Conservation (phyloP, 345 rosid genomes). For the Excoecaria agallocha region DNA sequence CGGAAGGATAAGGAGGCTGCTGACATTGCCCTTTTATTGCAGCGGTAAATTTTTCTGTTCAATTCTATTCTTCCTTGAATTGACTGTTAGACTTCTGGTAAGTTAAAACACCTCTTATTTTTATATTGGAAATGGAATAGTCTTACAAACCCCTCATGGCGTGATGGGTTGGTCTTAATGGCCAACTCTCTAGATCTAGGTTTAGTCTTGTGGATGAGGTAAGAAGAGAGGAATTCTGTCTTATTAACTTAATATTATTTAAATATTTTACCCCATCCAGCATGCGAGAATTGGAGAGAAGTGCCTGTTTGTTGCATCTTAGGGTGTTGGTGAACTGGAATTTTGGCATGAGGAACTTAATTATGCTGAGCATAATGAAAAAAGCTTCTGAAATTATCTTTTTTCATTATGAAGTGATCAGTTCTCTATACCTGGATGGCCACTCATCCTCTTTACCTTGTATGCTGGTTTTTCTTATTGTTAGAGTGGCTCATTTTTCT, state of each 20-base stretch:
- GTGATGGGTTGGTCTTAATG: no score
- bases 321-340: background rate
- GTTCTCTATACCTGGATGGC: background rate
- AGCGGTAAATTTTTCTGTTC: constrained; percentile 47
- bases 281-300: background rate
- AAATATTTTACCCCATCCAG: background rate
- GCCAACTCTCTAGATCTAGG: no score
- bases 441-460: background rate
- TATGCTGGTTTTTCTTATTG: no score
- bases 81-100: background rate
- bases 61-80: constrained; percentile 1
- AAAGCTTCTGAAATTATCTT: background rate
- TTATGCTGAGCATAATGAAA: background rate
- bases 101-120: background rate
- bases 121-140: constrained; percentile 1
- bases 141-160: background rate
- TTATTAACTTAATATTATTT: background rate
- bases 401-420: background rate
- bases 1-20: constrained; percentile 80
- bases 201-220: no score
- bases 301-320: background rate
- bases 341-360: background rate
- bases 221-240: background rate
- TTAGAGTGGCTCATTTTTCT: no score
- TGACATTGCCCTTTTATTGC: constrained; percentile 87